Evolutionary conservation across 148 eudicot genomes (phyloP), one percentile per base, ranked within the genome.

Genomic region (Silene conica): DNA sequence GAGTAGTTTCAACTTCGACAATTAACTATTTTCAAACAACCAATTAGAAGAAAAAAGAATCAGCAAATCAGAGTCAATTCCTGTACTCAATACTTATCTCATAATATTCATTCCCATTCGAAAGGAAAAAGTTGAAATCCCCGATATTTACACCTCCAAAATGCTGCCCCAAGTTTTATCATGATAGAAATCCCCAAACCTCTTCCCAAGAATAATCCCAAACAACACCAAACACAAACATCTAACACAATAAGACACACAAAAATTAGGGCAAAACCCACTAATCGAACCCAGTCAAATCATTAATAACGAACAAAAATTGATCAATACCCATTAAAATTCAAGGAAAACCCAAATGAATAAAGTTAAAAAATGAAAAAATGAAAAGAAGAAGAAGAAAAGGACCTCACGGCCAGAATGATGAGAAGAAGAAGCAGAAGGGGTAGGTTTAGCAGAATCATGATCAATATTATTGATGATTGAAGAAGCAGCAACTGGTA

Each of bases 341-440:
- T 64, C 12, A 77, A 46, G 1, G 1, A 63, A 65, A 73, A 57
- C 62, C 73, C 72, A 68, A n/a, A 66, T 62, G 54, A 61, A 74
- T 62, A 34, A 64, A 80, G n/a, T 10, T 25, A 9, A 6, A 60
- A 57, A 28, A 23, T 54, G 34, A 45, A 45, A 18, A n/a, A n/a
- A n/a, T n/a, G n/a, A n/a, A n/a, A n/a, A n/a, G n/a, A n/a, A n/a
- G n/a, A n/a, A n/a, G n/a, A n/a, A n/a, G n/a, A n/a, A n/a, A 76
- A 46, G 22, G 13, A 89, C 98, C 96, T 92, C 98, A 68, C 92
- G 88, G 62, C 93, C 93, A 78, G 96, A 83, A 82, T 83, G 84
- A 73, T 88, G 90, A 77, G 87, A 80, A 5, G 96, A 84, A 15
- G 97, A 85, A 55, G 82, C 74, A 61, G 97, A 69, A 62, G 95